Evolutionary conservation across 257 asterid species (phyloP), one percentile per base, ranked within the genome.

Genomic region (Capsicum baccatum): DNA sequence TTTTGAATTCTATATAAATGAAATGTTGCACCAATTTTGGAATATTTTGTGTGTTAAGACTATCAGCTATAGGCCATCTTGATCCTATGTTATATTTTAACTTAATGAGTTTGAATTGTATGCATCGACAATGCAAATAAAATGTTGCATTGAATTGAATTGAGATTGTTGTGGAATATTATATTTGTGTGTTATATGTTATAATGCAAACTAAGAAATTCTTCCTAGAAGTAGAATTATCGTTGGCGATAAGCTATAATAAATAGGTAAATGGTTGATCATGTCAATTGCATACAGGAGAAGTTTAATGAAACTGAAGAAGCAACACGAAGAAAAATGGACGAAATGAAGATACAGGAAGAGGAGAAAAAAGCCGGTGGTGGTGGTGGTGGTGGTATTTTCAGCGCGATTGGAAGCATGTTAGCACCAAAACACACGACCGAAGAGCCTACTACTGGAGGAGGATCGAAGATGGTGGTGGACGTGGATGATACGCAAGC

Each of bases 241-340:
- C 6, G 44, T 39, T 39, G 44, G 44, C 5, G 4, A 56, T 6
- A 16, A 6, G 64, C 17, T 58, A 5, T 50, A 58, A 14, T 63
- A 19, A 4, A 63, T 14, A 10, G 73, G 11, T 66, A 35, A 21
- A 37, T 12, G 39, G 19, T 11, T 67, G 3, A 21, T 50, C 8
- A 2, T 56, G 3, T 1, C 62, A 11, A 9, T 13, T 79, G 54
- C 63, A 26, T 26, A 26, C 33, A 93, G 97, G 97, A 67, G 13
- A 90, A 89, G 52, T 90, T 90, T 26, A 79, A 91, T 14, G 90
- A 76, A 13, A 85, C 84, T 0, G 92, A 88, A 87, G 95, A 91
- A n/a, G 94, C 90, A 79, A 90, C 94, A 0, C 87, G 88, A 39
- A 74, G 87, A 14, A 91, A 88, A 88, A 91, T 90, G 92, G 92